Evolutionary conservation across 2,329 filamentous ascomycete genomes (phyloP).

Genomic region (Mycosphaerella sp.): DNA sequence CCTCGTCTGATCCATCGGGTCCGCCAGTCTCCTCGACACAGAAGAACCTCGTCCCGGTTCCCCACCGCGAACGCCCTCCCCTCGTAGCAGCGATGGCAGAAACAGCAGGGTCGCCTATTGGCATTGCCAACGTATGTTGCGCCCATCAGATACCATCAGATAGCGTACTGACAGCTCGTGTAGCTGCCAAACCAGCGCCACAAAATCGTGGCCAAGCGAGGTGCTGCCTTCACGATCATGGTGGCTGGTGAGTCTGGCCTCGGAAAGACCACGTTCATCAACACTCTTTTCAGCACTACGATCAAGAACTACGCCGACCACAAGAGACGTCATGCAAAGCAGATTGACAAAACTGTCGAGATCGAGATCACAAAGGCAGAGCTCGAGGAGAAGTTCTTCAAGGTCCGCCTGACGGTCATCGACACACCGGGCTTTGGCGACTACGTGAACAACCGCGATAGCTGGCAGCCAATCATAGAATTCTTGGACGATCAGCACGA

Average conservation of each 20-base stretch:
- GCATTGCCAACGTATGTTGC: slow-evolving; percentile 63
- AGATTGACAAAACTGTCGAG: slow-evolving; percentile 99
- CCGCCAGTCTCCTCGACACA: slow-evolving; percentile 1
- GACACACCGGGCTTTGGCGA: slow-evolving; percentile 98
- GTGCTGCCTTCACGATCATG: slow-evolving; percentile 99
- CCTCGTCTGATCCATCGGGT: slow-evolving; percentile 2
- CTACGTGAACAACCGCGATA: slow-evolving; percentile 99
- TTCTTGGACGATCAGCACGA: slow-evolving; percentile 99
- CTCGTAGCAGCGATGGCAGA: slow-evolving; percentile 50
- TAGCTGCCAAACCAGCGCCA: slow-evolving; percentile 65
- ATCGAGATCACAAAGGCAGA: slow-evolving; percentile 99
- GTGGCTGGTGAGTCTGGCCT: slow-evolving; percentile 97
- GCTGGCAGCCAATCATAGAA: slow-evolving; percentile 99
- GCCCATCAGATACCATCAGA: neutral
- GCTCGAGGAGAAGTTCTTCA: slow-evolving; percentile 99
- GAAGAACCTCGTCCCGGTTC: slow-evolving; percentile 9
- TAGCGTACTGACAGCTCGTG: slow-evolving; percentile 32
- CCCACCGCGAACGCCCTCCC: slow-evolving; percentile 4
- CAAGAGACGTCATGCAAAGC: slow-evolving; percentile 98
- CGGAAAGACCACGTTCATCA: slow-evolving; percentile 99
- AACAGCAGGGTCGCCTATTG: slow-evolving; percentile 57
- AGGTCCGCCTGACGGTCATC: slow-evolving; percentile 97
- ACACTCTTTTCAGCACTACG: slow-evolving; percentile 99
- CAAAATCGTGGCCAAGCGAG: slow-evolving; percentile 73
- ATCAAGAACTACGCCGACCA: slow-evolving; percentile 99